phyloP scores from a whole-genome alignment of 2,329 filamentous ascomycete genomes.

The Seiridium unicorne region DNA sequence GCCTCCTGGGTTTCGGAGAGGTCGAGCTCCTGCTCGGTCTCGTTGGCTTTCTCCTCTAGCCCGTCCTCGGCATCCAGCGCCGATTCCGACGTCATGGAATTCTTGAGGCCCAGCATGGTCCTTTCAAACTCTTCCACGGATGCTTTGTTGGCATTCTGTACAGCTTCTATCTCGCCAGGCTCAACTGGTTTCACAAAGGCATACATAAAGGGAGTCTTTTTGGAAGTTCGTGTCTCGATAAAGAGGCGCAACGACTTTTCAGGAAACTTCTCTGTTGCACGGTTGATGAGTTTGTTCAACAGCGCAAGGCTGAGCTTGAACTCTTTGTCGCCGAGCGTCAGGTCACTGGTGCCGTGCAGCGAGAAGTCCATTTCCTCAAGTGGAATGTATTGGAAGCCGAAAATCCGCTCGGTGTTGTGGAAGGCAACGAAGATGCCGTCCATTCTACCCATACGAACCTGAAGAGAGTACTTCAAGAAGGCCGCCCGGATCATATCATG shows the following conservation, averaged over 20 bases:
- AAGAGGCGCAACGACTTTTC: conserved; percentile 74
- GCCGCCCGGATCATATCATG: conserved; percentile 95
- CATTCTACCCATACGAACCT: conserved; percentile 97
- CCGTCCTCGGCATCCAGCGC: conserved; percentile 15
- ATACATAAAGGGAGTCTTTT: conserved; percentile 68
- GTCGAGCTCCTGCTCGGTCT: conserved; percentile 17
- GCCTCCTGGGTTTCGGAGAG: conserved; percentile 13
- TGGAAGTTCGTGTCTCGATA: conserved; percentile 69
- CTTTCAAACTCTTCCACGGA: conserved; percentile 69
- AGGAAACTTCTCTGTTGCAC: conserved; percentile 73
- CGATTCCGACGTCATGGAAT: conserved; percentile 12
- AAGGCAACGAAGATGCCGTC: conserved; percentile 97
- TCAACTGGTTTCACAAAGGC: conserved; percentile 86
- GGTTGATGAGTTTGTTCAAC: conserved; percentile 76
- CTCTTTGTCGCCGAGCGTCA: conserved; percentile 72
- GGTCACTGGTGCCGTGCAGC: conserved; percentile 74
- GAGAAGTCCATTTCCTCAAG: conserved; percentile 85
- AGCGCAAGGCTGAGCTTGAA: conserved; percentile 79
- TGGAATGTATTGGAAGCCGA: conserved; percentile 94
- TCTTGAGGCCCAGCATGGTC: conserved; percentile 52
- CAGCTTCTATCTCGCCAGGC: conserved; percentile 65
- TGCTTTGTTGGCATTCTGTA: conserved; percentile 68
- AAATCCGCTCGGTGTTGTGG: conserved; percentile 92
- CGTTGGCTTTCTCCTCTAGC: conserved; percentile 25
- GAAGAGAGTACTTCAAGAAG: conserved; percentile 94